These are phyloP conservation scores for Solanum medicagineum DNA, from an alignment of 257 asterid genomes.

Conservation along the genomic window DNA sequence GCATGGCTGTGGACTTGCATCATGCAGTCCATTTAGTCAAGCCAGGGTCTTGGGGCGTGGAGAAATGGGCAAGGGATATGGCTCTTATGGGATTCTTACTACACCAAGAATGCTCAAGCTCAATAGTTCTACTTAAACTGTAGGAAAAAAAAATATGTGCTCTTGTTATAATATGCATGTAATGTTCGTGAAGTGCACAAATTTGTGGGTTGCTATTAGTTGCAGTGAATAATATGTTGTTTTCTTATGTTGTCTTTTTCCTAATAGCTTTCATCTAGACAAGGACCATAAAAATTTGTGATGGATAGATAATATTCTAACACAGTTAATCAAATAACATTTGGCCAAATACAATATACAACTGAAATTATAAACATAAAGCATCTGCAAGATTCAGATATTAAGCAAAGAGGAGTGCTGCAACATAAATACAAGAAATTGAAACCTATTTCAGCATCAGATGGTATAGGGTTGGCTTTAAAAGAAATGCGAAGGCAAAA, in stretches of 20 bases:
- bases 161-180: background rate
- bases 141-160: background rate
- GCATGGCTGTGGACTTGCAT: background rate
- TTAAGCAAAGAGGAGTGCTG: background rate
- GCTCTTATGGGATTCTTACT: constrained; percentile 3
- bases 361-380: background rate
- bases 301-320: background rate
- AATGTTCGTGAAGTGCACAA: background rate
- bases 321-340: background rate
- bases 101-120: background rate
- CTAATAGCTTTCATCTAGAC: background rate
- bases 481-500: background rate
- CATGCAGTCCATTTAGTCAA: constrained; percentile 13
- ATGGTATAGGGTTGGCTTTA: background rate
- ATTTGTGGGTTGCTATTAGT: background rate
- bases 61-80: background rate
- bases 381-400: background rate
- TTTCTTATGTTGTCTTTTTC: background rate
- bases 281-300: background rate
- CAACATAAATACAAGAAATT: background rate
- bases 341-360: background rate
- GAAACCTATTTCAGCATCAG: background rate
- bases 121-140: background rate
- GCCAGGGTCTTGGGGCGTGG: background rate
- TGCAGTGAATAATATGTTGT: background rate